Conservation (phyloP, 208 protist species). For the Kentomonas sorsogonicus region DNA sequence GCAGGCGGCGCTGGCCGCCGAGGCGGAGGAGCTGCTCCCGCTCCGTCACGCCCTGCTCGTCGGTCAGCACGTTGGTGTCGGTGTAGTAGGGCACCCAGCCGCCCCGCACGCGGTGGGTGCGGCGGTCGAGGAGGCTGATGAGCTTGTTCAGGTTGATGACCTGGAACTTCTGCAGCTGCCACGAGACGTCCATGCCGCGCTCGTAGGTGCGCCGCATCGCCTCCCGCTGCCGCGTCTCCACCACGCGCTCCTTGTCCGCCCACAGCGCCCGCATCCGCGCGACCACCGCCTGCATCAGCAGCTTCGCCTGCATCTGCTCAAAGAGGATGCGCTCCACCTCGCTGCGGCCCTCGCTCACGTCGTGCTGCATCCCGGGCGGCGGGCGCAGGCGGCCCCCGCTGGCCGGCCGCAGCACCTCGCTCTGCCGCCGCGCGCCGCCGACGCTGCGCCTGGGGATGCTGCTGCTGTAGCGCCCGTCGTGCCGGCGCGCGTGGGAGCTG, state of each 20-base stretch:
- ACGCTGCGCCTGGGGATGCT: too few species aligned
- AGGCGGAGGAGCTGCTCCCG: conserved; percentile 1
- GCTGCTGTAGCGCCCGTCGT: neutral
- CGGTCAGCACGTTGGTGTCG: conserved; percentile 53
- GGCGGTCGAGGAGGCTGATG: conserved; percentile 66
- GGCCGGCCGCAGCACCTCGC: too few species aligned
- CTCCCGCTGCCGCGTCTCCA: conserved; percentile 30
- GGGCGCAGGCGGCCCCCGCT: too few species aligned
- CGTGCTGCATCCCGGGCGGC: too few species aligned
- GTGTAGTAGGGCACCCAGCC: conserved; percentile 72
- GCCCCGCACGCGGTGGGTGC: conserved; percentile 35
- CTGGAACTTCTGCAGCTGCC: conserved; percentile 61
- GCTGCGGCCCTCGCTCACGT: conserved; percentile 20
- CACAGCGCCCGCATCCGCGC: conserved; percentile 70
- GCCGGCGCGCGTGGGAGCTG: too few species aligned
- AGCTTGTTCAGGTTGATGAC: conserved; percentile 74
- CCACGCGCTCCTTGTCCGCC: conserved; percentile 39
- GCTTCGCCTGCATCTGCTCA: conserved; percentile 76
- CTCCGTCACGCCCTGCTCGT: neutral
- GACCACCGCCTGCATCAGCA: conserved; percentile 61
- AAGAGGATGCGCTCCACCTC: conserved; percentile 63
- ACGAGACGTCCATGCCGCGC: conserved; percentile 34
- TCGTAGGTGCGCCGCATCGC: conserved; percentile 28
- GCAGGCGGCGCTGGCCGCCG: conserved; percentile 30
- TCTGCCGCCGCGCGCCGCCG: too few species aligned